Percentiles rank a stretch among this genome's conserved stretches.
These are phyloP conservation scores for Sordariomycetes sp. DNA, from an alignment of 2,329 filamentous ascomycete species.

Conservation along the genomic window DNA sequence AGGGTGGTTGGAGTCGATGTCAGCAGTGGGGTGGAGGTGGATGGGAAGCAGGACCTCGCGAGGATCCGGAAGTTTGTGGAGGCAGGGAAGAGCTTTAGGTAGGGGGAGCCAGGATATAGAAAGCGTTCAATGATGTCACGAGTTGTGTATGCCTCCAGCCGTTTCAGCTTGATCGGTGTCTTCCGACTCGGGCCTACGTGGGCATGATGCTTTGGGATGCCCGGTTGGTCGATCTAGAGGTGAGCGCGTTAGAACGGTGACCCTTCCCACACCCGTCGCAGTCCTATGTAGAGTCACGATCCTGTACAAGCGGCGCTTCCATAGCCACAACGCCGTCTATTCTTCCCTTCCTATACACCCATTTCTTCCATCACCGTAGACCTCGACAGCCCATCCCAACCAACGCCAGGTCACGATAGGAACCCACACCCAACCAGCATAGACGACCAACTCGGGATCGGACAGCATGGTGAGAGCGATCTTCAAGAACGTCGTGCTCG, in stretches of 20 bases:
- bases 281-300: no score
- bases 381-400: neutral
- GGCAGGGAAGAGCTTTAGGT: conserved; percentile 54
- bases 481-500: conserved; percentile 44
- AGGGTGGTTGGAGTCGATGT: conserved; percentile 80
- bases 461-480: conserved; percentile 16
- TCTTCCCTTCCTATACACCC: no score
- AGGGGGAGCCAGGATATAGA: conserved; percentile 7
- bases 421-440: neutral
- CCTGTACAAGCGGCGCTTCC: no score
- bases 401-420: neutral
- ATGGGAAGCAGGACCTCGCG: conserved; percentile 67
- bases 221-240: no score
- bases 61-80: conserved; percentile 76
- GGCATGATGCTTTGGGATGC: no score
- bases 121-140: neutral
- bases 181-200: neutral
- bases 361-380: no score
- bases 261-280: no score
- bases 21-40: conserved; percentile 83
- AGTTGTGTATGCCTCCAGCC: neutral
- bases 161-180: neutral
- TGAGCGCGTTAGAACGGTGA: no score
- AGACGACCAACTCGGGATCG: neutral
- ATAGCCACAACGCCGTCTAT: no score